A percentile compares a stretch with the other conserved stretches of the same genome.
These are phyloP conservation scores for Naegleria lovaniensis DNA, from an alignment of 208 protist genomes.

Conservation along the genomic window DNA sequence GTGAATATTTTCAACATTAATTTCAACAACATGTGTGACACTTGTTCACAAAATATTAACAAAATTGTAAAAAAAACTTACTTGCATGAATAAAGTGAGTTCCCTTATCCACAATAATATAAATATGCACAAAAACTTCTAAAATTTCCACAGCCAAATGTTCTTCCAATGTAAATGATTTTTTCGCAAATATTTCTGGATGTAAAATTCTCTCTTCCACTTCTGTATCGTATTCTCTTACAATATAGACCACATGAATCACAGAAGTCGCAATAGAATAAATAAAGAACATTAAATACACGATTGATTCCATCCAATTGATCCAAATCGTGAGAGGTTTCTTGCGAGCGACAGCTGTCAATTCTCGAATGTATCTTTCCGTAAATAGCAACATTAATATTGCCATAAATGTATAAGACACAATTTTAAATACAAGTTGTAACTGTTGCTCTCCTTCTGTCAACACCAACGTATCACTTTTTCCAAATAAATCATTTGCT, in stretches of 20 bases:
- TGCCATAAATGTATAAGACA: neutral
- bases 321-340: neutral
- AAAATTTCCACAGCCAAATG: neutral
- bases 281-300: neutral
- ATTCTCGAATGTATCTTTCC: neutral
- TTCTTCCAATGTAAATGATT: neutral
- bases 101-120: neutral
- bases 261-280: neutral
- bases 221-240: neutral
- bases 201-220: neutral
- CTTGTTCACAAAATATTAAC: no score
- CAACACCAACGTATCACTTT: neutral
- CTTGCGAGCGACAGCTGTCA: neutral
- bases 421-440: neutral
- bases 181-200: neutral
- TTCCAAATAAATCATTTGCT: neutral
- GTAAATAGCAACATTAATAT: neutral
- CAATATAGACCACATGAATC: neutral
- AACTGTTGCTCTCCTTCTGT: neutral
- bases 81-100: neutral
- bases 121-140: neutral
- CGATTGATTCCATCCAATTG: neutral
- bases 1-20: no score
- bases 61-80: no score
- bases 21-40: no score